Conservation (phyloP, 2,329 filamentous ascomycete genomes). For the Microdochium bolleyi region DNA sequence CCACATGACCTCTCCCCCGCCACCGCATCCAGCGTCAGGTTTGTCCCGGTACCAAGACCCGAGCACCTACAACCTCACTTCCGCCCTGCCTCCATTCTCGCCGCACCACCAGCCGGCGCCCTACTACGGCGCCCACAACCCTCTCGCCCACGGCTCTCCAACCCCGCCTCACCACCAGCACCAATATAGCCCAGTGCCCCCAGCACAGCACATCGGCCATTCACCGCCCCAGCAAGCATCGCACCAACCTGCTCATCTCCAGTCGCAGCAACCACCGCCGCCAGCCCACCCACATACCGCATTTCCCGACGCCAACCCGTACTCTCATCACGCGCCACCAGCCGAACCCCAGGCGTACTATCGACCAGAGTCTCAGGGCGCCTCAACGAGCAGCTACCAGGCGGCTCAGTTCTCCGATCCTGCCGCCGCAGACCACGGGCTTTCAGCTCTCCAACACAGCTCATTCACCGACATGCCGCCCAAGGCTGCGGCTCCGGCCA, state of each 20-base stretch:
- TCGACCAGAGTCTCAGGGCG: neutral
- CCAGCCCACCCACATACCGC: neutral
- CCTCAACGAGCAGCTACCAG: neutral
- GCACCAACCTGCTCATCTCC: neutral
- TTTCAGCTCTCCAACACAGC: slow-evolving; percentile 8
- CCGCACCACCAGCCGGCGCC: neutral
- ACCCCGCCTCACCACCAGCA: neutral
- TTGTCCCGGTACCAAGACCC: neutral
- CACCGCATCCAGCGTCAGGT: neutral
- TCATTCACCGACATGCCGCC: slow-evolving; percentile 25
- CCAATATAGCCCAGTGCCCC: neutral
- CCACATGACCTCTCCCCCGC: neutral
- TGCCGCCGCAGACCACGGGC: neutral
- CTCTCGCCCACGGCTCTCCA: neutral
- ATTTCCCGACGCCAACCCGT: neutral
- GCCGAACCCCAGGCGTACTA: neutral
- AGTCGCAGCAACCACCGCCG: neutral
- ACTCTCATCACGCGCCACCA: neutral
- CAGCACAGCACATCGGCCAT: neutral
- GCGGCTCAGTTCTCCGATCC: neutral
- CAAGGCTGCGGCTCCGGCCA: slow-evolving; percentile 26
- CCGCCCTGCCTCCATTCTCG: neutral
- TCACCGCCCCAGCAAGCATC: neutral
- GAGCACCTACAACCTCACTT: neutral
- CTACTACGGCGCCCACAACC: neutral